These are phyloP conservation scores for Talaromyces trachyspermus DNA, from an alignment of 495 filamentous ascomycete species.

Conservation along the genomic window DNA sequence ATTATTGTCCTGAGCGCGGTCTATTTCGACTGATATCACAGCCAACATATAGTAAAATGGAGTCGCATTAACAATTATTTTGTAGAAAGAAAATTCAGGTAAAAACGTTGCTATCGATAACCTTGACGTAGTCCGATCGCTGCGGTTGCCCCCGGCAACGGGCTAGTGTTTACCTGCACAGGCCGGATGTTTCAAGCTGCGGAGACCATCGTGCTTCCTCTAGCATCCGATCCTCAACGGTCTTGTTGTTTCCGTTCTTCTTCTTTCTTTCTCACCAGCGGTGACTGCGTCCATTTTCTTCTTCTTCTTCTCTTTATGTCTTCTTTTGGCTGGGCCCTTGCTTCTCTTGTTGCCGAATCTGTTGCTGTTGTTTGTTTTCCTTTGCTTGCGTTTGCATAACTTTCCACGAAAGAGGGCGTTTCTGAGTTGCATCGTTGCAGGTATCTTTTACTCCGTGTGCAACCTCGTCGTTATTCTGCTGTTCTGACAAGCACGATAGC, in stretches of 20 bases:
- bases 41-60: no score
- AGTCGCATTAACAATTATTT: no score
- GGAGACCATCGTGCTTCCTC: slow-evolving; percentile 3
- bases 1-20: no score
- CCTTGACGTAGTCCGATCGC: no score
- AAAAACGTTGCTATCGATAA: no score
- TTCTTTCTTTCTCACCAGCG: slow-evolving; percentile 15
- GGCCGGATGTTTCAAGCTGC: no score
- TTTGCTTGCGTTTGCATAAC: slow-evolving; percentile 4
- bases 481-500: slow-evolving; percentile 7
- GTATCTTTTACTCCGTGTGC: background rate
- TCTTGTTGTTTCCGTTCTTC: slow-evolving; percentile 15
- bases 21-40: no score
- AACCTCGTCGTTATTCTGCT: background rate
- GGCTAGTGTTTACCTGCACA: no score
- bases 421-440: no score
- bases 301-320: slow-evolving; percentile 15
- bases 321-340: slow-evolving; percentile 10
- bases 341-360: slow-evolving; percentile 8
- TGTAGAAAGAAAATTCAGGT: no score
- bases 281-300: slow-evolving; percentile 17
- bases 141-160: no score
- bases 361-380: slow-evolving; percentile 6
- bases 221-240: slow-evolving; percentile 7
- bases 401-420: slow-evolving; percentile 4